Evolutionary conservation across 169 alveolate genomes (phyloP).

Genomic region (Plasmodium yoelii): DNA sequence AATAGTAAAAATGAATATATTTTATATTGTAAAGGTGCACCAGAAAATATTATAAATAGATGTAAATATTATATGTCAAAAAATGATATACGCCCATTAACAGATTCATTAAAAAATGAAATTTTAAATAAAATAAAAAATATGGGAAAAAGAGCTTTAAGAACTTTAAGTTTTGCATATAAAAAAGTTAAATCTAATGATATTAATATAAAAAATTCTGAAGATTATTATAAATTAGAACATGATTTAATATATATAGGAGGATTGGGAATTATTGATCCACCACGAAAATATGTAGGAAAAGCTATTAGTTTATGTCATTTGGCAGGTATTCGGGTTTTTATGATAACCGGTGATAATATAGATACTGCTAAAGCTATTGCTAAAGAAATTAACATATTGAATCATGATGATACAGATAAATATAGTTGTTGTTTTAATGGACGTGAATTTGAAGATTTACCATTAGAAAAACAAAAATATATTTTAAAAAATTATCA

Average conservation of each 20-base stretch:
- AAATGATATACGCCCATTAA: constrained; percentile 90
- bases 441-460: constrained; percentile 95
- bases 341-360: constrained; percentile 99
- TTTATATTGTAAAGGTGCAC: constrained; percentile 99
- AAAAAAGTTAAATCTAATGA: constrained; percentile 77
- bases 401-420: constrained; percentile 75
- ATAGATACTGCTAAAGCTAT: constrained; percentile 99
- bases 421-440: constrained; percentile 89
- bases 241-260: constrained; percentile 94
- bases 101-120: constrained; percentile 83
- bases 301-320: constrained; percentile 94
- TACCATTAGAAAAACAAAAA: constrained; percentile 85
- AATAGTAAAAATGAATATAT: constrained; percentile 78
- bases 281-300: constrained; percentile 97
- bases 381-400: constrained; percentile 96
- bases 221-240: constrained; percentile 89
- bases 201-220: constrained; percentile 78
- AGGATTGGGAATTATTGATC: constrained; percentile 97
- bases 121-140: constrained; percentile 87
- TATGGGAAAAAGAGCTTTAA: constrained; percentile 92
- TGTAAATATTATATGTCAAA: constrained; percentile 82
- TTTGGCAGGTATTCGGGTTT: constrained; percentile 98
- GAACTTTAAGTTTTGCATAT: constrained; percentile 90
- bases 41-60: constrained; percentile 96
- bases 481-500: constrained; percentile 88